Percentiles rank a stretch among this genome's conserved stretches.
Evolutionary conservation across 352 stramenopile species (phyloP).

Genomic region (Phytophthora podocarpi): DNA sequence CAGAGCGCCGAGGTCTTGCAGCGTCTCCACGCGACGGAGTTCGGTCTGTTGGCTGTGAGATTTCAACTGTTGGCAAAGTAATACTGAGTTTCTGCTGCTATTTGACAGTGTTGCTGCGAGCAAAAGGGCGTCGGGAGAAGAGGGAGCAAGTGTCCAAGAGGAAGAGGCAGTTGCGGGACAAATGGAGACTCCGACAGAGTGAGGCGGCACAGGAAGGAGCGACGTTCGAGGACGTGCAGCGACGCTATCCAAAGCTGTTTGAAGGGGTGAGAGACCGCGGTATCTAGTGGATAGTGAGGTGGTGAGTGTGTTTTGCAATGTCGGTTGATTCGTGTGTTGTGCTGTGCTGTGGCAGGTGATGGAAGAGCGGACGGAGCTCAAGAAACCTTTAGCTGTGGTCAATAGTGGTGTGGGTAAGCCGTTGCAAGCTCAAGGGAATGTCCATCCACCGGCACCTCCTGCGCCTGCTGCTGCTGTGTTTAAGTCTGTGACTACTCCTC

Average conservation of each 20-base stretch:
- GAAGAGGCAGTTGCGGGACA: conserved; percentile 38
- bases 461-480: background rate
- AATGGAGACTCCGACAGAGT: conserved; percentile 45
- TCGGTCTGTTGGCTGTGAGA: conserved; percentile 36
- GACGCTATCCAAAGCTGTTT: conserved; percentile 53
- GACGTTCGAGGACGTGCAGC: conserved; percentile 44
- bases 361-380: conserved; percentile 14
- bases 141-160: conserved; percentile 36
- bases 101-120: conserved; percentile 37
- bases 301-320: background rate
- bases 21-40: conserved; percentile 48
- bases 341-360: conserved; percentile 15
- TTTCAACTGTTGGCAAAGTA: background rate
- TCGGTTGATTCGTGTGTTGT: background rate
- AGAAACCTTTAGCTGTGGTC: background rate
- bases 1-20: conserved; percentile 40
- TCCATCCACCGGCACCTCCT: background rate
- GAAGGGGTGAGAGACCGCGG: conserved; percentile 27
- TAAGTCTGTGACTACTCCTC: background rate
- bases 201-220: conserved; percentile 21
- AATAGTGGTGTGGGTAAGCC: background rate
- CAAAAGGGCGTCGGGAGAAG: conserved; percentile 17
- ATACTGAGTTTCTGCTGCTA: background rate
- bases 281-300: background rate
- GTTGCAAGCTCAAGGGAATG: background rate